phyloP scores from a whole-genome alignment of 2,329 filamentous ascomycete genomes.

The Berkeleyomyces basicola region DNA sequence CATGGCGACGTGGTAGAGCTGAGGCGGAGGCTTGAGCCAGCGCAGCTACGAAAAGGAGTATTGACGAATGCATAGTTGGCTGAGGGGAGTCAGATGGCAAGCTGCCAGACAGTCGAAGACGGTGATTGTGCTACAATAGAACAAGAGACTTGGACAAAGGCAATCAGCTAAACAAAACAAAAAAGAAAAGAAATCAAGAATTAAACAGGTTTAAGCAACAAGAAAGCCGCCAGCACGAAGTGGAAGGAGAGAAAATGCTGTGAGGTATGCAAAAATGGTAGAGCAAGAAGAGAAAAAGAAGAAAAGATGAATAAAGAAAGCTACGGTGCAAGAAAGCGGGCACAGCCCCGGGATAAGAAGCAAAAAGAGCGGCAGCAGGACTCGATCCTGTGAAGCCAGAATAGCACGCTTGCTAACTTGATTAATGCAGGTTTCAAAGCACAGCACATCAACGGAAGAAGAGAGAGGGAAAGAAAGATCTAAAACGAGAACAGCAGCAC shows the following conservation, averaged over 20 bases:
- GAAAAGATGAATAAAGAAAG: background rate
- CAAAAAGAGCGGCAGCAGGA: background rate
- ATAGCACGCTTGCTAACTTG: background rate
- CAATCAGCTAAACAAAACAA: background rate
- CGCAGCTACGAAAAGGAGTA: constrained; percentile 21
- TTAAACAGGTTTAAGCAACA: background rate
- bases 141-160: no score
- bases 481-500: background rate
- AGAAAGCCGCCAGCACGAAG: background rate
- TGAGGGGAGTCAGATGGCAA: no score
- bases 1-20: constrained; percentile 25
- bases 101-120: no score
- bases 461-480: background rate
- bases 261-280: background rate
- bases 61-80: constrained; percentile 22
- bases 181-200: background rate
- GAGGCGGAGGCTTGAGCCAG: constrained; percentile 22
- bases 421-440: background rate
- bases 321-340: no score
- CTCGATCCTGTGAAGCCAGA: background rate
- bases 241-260: background rate
- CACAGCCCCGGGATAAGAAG: background rate
- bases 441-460: background rate
- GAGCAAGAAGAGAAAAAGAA: background rate
- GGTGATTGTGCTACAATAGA: no score